Evolutionary conservation across 2,329 filamentous ascomycete species (phyloP), one percentile per base, ranked within the genome.

Genomic region (Neofusicoccum cordaticola): DNA sequence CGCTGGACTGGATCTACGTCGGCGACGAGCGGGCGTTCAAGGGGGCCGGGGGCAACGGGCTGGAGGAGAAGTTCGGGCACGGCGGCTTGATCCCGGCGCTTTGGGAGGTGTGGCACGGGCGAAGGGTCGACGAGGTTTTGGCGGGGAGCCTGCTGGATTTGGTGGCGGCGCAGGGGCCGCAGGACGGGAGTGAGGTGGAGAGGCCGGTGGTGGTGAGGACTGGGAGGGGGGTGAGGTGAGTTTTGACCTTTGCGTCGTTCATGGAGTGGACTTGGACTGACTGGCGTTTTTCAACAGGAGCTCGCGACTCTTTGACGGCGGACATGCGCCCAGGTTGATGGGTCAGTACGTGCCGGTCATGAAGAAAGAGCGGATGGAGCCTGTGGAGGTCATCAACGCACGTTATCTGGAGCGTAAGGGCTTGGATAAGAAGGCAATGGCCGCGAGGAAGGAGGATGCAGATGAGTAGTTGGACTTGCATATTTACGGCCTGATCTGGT

Each of bases 91-190:
- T 76, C 4, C 76, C 73, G 80, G 85, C 88, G 65, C 75, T 96
- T 53, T 99, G 95, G 95, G 82, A 85, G 66, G 80, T 88, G 22
- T 99, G 95, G 94, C 86, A 91, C 66, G 86, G 88, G 72, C 83
- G 86, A 62, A 97, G 97, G 82, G 91, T 98, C 69, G 93, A 98
- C 72, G 95, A 98, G 82, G 81, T 96, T 61, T 82, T 99, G 64
- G 88, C 92, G 0, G 88, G 86, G 66, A 86, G 87, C 69, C 79
- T 99, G 58, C 81, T 98, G 66, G 86, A 91, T 71, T 78, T 89
- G 56, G 80, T 84, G 17, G 80, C 85, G 4, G 68, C 42, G 8
- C 74, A 80, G 64, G 80, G 81, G 2, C 66, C 68, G 57, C 67
- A 68, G 15, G 42, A 61, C 8, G 44, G 44, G 19, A 47, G 37